phyloP scores from a whole-genome alignment of 2,329 filamentous ascomycete species.

The Dryadomyces quercus-mongolicae region DNA sequence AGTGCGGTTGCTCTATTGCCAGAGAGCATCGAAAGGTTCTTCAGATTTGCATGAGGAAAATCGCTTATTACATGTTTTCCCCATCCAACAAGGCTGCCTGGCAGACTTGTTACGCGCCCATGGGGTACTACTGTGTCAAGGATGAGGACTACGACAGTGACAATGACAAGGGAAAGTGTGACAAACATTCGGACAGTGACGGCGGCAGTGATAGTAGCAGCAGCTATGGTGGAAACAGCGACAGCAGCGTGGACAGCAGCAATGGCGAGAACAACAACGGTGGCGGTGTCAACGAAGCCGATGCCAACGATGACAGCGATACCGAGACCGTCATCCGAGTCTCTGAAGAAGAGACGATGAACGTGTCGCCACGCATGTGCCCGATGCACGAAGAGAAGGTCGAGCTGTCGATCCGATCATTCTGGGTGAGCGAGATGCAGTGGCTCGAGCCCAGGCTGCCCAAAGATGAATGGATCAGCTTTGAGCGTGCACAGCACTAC shows the following conservation, averaged over 20 bases:
- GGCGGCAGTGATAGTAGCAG: background rate
- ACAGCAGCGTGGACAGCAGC: background rate
- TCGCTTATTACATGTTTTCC: background rate
- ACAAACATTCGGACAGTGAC: background rate
- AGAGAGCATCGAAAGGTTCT: background rate
- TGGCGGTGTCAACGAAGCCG: background rate
- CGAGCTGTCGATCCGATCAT: background rate
- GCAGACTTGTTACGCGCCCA: background rate
- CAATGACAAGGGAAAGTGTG: background rate
- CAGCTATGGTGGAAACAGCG: background rate
- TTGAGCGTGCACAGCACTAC: background rate
- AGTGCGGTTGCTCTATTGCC: slow-evolving; percentile 6
- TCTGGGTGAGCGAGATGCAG: slow-evolving; percentile 9
- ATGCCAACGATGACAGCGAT: background rate
- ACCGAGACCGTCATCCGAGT: background rate
- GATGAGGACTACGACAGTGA: background rate
- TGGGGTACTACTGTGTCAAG: no score
- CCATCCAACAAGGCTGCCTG: background rate
- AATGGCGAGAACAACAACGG: background rate
- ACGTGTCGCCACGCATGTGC: slow-evolving; percentile 6
- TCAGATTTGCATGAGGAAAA: background rate
- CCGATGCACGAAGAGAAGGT: slow-evolving; percentile 4
- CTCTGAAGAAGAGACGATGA: no score
- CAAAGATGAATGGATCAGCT: background rate
- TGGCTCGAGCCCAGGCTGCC: slow-evolving; percentile 5